Percentiles rank a stretch among this genome's conserved stretches.
Evolutionary conservation across 805 yeast genomes (phyloP).

Genomic region (Zygosaccharomyces kombuchaensis): DNA sequence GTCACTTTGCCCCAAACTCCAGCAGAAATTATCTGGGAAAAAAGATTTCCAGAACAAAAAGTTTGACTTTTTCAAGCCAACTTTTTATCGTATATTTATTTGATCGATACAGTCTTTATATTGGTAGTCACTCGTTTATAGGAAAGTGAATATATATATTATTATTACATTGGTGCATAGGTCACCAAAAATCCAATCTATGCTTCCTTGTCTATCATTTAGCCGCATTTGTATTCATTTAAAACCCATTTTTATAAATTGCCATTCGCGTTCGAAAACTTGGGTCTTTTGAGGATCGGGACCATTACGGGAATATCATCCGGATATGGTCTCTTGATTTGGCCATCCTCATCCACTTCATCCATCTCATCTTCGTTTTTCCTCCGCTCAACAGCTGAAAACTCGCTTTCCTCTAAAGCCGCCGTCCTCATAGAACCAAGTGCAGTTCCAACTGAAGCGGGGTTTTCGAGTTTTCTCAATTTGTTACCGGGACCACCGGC

Average conservation of each 20-base stretch:
- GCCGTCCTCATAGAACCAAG: neutral
- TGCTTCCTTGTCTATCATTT: slow-evolving; percentile 2
- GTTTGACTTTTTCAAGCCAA: slow-evolving; percentile 8
- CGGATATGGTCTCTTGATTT: slow-evolving; percentile 13
- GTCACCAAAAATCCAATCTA: neutral
- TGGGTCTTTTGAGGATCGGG: slow-evolving; percentile 12
- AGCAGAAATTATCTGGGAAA: slow-evolving; percentile 66
- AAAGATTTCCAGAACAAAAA: slow-evolving; percentile 42
- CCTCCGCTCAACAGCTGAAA: neutral
- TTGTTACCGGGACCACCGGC: neutral
- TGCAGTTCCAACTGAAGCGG: neutral
- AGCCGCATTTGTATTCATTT: neutral
- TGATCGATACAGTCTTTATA: neutral
- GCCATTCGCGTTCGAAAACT: slow-evolving; percentile 5
- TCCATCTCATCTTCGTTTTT: neutral
- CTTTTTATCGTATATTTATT: neutral
- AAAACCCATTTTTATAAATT: slow-evolving; percentile 1
- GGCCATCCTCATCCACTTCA: slow-evolving; percentile 11
- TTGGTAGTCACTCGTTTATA: neutral
- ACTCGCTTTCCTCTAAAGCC: neutral
- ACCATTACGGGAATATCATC: slow-evolving; percentile 14
- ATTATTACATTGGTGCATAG: neutral
- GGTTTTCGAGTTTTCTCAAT: neutral
- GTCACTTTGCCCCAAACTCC: slow-evolving; percentile 85
- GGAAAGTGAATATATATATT: slow-evolving; percentile 5